These are phyloP conservation scores for Sporothrix euskadiensis DNA, from an alignment of 2,329 filamentous ascomycete species.

Conservation along the genomic window DNA sequence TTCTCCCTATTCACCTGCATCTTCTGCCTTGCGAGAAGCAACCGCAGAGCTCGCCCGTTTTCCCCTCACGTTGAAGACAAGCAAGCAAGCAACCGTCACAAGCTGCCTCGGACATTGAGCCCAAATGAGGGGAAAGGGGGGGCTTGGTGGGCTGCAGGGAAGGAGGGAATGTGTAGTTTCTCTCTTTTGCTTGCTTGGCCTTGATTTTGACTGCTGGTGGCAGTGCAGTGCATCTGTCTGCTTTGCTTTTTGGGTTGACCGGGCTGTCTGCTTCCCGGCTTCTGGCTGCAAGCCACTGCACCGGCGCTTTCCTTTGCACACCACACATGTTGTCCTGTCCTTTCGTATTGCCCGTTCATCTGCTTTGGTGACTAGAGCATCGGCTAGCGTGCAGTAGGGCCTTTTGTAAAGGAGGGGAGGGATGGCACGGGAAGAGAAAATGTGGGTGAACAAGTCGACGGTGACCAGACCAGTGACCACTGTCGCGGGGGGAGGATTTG, in stretches of 20 bases:
- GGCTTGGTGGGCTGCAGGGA: neutral
- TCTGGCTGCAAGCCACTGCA: neutral
- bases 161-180: neutral
- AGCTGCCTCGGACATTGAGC: conserved; percentile 20
- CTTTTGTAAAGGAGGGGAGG: neutral
- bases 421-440: conserved; percentile 10
- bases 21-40: neutral
- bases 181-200: neutral
- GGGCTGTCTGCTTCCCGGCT: conserved; percentile 3
- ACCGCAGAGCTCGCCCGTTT: neutral
- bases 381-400: conserved; percentile 20
- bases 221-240: neutral
- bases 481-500: neutral
- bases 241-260: neutral
- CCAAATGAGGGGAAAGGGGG: conserved; percentile 13
- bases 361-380: neutral
- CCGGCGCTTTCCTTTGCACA: neutral
- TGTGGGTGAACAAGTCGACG: neutral
- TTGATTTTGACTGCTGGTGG: neutral
- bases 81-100: neutral
- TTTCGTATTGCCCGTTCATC: neutral
- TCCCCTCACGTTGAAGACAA: conserved; percentile 9
- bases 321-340: neutral
- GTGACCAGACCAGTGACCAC: neutral
- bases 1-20: neutral